These are phyloP conservation scores for Parastagonospora avenae DNA, from an alignment of 2,329 filamentous ascomycete species.

Conservation along the genomic window DNA sequence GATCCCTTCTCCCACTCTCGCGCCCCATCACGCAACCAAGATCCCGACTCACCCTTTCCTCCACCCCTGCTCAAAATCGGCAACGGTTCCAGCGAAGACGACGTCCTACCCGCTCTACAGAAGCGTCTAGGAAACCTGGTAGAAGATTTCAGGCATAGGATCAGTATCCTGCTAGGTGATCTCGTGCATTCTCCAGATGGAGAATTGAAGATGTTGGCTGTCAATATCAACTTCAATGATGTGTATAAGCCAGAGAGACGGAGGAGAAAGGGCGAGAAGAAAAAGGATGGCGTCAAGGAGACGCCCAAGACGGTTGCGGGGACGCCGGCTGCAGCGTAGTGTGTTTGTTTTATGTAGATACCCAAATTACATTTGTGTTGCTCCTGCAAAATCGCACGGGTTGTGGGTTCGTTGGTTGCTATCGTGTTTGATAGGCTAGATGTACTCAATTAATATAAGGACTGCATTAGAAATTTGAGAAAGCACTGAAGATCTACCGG, in stretches of 20 bases:
- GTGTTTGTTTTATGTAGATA: neutral
- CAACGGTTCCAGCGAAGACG: constrained; percentile 56
- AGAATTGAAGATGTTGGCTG: constrained; percentile 92
- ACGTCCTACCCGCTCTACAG: constrained; percentile 76
- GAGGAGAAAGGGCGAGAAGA: constrained; percentile 53
- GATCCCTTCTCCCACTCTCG: constrained; percentile 30
- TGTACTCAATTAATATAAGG: too few species aligned
- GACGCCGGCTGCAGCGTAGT: neutral
- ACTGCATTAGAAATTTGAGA: too few species aligned
- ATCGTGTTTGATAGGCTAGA: too few species aligned
- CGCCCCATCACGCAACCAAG: constrained; percentile 26
- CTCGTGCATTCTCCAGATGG: constrained; percentile 91
- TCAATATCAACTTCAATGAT: constrained; percentile 99
- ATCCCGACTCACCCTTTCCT: constrained; percentile 51
- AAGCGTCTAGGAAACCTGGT: constrained; percentile 74
- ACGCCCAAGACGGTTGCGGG: constrained; percentile 16
- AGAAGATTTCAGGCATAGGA: constrained; percentile 73
- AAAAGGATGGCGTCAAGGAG: constrained; percentile 33
- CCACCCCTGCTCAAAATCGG: constrained; percentile 44
- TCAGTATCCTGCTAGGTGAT: constrained; percentile 86
- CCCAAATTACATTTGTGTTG: constrained; percentile 12
- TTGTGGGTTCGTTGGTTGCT: too few species aligned
- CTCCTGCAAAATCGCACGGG: neutral
- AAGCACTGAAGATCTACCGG: too few species aligned
- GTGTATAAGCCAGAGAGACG: constrained; percentile 81